These are phyloP conservation scores for Vitis hybrid DNA, from an alignment of 177 flowering plant genomes.

Conservation along the genomic window DNA sequence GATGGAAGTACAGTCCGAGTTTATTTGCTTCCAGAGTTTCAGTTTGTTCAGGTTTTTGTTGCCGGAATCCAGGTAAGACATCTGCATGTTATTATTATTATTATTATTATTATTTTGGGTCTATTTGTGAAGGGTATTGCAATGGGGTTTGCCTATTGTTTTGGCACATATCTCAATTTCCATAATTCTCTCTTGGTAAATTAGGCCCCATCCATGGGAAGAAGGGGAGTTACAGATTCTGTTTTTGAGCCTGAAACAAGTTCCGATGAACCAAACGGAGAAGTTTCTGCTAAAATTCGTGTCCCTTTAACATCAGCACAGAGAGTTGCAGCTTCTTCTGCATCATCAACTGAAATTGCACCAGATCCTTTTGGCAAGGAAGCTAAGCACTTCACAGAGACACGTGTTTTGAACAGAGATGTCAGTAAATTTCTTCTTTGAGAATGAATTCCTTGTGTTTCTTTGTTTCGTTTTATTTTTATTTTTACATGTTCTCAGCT, in stretches of 20 bases:
- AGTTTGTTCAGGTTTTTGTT: slow-evolving; percentile 93
- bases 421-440: slow-evolving; percentile 34
- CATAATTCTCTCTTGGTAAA: not conserved
- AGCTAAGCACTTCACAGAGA: slow-evolving; percentile 91
- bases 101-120: no score
- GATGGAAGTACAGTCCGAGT: slow-evolving; percentile 89
- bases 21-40: slow-evolving; percentile 87
- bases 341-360: slow-evolving; percentile 46
- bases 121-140: no score
- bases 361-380: slow-evolving; percentile 80
- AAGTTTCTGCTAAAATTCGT: slow-evolving; percentile 50
- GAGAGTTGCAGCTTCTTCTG: slow-evolving; percentile 66
- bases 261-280: slow-evolving; percentile 63
- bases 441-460: no score
- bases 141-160: no score
- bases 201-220: slow-evolving; percentile 84
- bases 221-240: slow-evolving; percentile 50
- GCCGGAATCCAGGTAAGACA: slow-evolving; percentile 79
- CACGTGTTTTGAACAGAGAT: slow-evolving; percentile 77
- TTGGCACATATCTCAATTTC: no score
- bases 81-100: no score
- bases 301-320: slow-evolving; percentile 85
- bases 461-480: not conserved
- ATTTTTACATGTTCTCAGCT: slow-evolving; percentile 15
- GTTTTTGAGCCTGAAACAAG: slow-evolving; percentile 39